Conservation (phyloP, 257 asterid species). For the Salvia miltiorrhiza region DNA sequence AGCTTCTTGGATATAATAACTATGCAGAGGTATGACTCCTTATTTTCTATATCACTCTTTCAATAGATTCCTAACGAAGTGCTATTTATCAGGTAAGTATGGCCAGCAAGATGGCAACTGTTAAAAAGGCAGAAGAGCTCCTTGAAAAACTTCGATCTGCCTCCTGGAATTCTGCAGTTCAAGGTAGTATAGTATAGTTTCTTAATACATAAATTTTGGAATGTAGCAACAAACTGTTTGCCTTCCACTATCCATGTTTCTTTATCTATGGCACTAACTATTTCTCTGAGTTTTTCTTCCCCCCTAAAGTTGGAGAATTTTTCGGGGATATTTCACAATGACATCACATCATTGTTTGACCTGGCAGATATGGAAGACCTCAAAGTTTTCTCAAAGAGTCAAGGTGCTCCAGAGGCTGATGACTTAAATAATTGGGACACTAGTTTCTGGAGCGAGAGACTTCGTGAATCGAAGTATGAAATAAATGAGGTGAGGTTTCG, state of each 20-base stretch:
- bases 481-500: slow-evolving; percentile 72
- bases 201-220: neutral
- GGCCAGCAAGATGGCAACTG: slow-evolving; percentile 97
- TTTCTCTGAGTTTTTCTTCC: neutral
- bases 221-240: neutral
- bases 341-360: slow-evolving; percentile 7
- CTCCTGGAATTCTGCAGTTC: slow-evolving; percentile 92
- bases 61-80: slow-evolving; percentile 24
- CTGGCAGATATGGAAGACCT: slow-evolving; percentile 82
- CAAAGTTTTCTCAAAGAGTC: slow-evolving; percentile 62
- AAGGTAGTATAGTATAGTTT: slow-evolving; percentile 34
- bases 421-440: slow-evolving; percentile 78
- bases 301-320: neutral
- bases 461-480: slow-evolving; percentile 87
- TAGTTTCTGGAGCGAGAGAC: slow-evolving; percentile 95
- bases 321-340: slow-evolving; percentile 5
- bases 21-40: slow-evolving; percentile 74
- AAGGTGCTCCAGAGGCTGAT: slow-evolving; percentile 88
- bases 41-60: neutral
- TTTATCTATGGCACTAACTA: neutral
- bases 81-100: slow-evolving; percentile 73
- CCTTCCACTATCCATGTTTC: neutral
- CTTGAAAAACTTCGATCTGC: slow-evolving; percentile 85
- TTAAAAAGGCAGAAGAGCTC: slow-evolving; percentile 81
- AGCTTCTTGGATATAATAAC: slow-evolving; percentile 92